Conservation (phyloP, 345 rosid genomes). For the Salix dunnii region DNA sequence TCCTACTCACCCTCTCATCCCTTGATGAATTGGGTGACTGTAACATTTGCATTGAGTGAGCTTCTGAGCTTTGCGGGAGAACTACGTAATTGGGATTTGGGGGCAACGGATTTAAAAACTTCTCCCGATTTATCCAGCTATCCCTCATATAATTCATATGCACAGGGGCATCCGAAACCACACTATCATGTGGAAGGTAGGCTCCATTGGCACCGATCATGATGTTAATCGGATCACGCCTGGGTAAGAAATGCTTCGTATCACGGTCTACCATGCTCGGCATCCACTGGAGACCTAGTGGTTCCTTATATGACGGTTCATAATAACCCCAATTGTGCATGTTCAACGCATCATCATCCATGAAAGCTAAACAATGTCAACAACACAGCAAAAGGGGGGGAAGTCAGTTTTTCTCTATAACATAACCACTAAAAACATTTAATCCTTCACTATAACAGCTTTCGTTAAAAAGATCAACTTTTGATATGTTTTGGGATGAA, state of each 20-base stretch:
- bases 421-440: background rate
- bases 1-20: constrained; percentile 45
- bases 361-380: constrained; percentile 39
- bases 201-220: constrained; percentile 51
- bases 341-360: constrained; percentile 74
- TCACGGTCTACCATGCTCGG: constrained; percentile 65
- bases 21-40: constrained; percentile 53
- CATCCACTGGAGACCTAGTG: constrained; percentile 78
- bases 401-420: background rate
- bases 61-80: constrained; percentile 58
- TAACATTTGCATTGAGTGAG: constrained; percentile 61
- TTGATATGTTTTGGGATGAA: background rate
- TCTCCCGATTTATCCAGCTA: constrained; percentile 75
- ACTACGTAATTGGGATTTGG: constrained; percentile 40
- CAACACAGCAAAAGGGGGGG: constrained; percentile 2
- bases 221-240: constrained; percentile 58
- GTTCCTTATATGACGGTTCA: constrained; percentile 68
- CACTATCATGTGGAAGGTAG: constrained; percentile 55
- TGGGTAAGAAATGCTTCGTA: constrained; percentile 61
- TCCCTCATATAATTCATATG: constrained; percentile 65
- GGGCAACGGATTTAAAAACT: constrained; percentile 57
- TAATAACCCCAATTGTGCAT: constrained; percentile 88
- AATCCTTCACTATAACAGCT: background rate
- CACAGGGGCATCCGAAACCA: constrained; percentile 47
- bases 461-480: background rate